These are phyloP conservation scores for Talaromyces pinophilus DNA, from an alignment of 2,329 filamentous ascomycete genomes.

Conservation along the genomic window DNA sequence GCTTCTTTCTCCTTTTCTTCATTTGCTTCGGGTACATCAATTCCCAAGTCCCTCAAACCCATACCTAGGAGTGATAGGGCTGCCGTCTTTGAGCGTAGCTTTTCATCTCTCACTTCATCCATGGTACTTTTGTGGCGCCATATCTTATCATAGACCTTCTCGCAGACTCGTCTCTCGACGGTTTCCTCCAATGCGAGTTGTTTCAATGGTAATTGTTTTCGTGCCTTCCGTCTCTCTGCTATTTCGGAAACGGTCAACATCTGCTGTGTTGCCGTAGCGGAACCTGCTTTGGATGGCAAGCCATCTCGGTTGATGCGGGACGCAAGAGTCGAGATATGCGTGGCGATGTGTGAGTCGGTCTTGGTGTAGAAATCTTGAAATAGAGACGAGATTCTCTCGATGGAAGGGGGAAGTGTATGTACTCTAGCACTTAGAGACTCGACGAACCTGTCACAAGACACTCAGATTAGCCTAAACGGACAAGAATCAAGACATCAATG, in stretches of 20 bases:
- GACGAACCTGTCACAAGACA: constrained; percentile 67
- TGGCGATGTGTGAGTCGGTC: constrained; percentile 78
- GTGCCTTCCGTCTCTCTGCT: constrained; percentile 73
- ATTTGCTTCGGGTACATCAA: constrained; percentile 67
- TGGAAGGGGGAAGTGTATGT: constrained; percentile 77
- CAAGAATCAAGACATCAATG: neutral
- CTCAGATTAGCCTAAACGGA: neutral
- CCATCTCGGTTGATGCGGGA: constrained; percentile 70
- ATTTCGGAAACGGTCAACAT: constrained; percentile 91
- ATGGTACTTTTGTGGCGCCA: constrained; percentile 90
- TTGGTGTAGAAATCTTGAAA: constrained; percentile 93
- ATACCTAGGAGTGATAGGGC: constrained; percentile 90
- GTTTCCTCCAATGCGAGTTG: constrained; percentile 79
- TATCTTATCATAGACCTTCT: constrained; percentile 81
- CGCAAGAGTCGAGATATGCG: constrained; percentile 79
- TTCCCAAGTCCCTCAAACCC: constrained; percentile 77
- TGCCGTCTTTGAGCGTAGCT: constrained; percentile 89
- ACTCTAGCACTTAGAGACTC: constrained; percentile 86
- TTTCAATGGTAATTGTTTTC: constrained; percentile 77
- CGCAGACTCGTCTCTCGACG: constrained; percentile 81
- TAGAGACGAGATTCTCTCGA: constrained; percentile 77
- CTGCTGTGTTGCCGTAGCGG: constrained; percentile 70
- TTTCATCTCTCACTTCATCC: constrained; percentile 93
- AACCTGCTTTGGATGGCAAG: constrained; percentile 55
- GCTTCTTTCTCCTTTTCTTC: constrained; percentile 67